Base-by-base conservation (phyloP, 306 rosid species). In the Corylus heterophylla region DNA sequence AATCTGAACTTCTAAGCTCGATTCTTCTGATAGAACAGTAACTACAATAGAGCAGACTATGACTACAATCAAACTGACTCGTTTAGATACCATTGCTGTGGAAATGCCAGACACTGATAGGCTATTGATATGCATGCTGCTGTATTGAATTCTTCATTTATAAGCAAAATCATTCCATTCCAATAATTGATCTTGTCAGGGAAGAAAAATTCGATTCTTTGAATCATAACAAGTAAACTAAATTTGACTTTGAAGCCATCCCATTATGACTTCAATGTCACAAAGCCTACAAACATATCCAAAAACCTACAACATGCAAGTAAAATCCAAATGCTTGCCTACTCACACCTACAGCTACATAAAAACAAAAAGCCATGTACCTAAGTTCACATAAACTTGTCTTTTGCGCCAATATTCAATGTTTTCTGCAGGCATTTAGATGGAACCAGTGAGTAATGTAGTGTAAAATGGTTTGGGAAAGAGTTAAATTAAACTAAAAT, bases 1-100 rank as follows among this genome's bases (percentile, higher is more conserved):
- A 73, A 86, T 45, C 59, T 93, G 93, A 82, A 82, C 77, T 54
- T 87, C 79, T 62, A 79, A 63, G 76, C 71, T 71, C 62, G 92
- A 64, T 76, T 88, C 85, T 71, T 83, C 88, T 58, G 74, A 54
- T 44, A 83, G 35, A 31, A 31, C 35, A 31, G 35, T 2, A 31
- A 31, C 35, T 31, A 31, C 35, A 31, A 31, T 2, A 31, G 81
- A 84, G 80, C 55, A 71, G 78, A 76, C 71, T 78, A 79, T 13
- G 80, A 84, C 55, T 74, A 68, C 7, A 68, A 73, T 82, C 85
- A 84, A 81, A 78, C 78, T 75, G 64, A 81, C 52, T 78, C 80
- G 83, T 72, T 44, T 87, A 83, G 87, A 76, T 74, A 71, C 80
- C 92, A 90, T 84, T 74, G 69, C 7, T 61, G 31, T 20, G n/a